These are phyloP conservation scores for Syzygium aromaticum DNA, from an alignment of 345 rosid genomes.

Conservation along the genomic window DNA sequence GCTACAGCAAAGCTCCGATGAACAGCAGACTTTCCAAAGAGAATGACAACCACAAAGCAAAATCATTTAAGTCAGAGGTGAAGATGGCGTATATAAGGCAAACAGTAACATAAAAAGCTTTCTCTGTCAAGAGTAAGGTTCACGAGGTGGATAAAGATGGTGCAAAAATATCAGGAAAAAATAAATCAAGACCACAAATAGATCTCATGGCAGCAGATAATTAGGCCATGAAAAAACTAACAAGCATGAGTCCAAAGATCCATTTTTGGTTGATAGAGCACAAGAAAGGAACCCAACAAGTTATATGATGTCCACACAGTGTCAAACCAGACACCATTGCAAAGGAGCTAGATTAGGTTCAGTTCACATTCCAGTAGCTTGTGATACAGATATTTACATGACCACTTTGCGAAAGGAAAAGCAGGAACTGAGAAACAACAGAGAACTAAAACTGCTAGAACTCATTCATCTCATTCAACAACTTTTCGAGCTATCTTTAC, in stretches of 20 bases:
- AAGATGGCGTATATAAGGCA: neutral
- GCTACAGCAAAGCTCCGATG: slow-evolving; percentile 91
- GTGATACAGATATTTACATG: neutral
- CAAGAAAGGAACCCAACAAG: neutral
- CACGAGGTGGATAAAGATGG: neutral
- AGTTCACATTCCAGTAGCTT: neutral
- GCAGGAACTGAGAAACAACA: neutral
- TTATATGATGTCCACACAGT: neutral
- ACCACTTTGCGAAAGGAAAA: neutral
- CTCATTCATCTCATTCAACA: neutral
- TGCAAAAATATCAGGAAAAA: neutral
- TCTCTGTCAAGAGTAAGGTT: neutral
- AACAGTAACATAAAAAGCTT: neutral
- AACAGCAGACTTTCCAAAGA: slow-evolving; percentile 50
- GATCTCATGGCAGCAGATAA: neutral
- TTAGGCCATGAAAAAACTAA: neutral
- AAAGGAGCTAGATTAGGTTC: neutral
- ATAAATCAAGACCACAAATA: neutral
- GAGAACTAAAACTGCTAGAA: neutral
- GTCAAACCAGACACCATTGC: neutral
- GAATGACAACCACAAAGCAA: neutral
- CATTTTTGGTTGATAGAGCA: neutral
- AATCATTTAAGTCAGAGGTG: neutral
- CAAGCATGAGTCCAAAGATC: neutral
- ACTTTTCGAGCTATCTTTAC: neutral